These are phyloP conservation scores for Debaryomyces psychrophilus DNA, from an alignment of 1,139 yeast genomes.

Conservation along the genomic window DNA sequence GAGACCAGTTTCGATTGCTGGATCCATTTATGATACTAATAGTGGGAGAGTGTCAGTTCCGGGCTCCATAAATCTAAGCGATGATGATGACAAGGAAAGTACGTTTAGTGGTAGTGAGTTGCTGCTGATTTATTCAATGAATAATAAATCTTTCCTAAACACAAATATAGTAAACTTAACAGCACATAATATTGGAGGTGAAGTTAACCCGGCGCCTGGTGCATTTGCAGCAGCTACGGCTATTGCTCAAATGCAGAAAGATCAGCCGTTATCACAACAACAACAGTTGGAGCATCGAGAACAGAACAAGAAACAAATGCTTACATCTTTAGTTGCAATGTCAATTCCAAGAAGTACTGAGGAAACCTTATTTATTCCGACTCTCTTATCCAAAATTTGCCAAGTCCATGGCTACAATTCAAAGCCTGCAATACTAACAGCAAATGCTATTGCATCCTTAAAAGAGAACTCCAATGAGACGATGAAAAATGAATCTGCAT, in stretches of 20 bases:
- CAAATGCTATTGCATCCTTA: constrained; percentile 67
- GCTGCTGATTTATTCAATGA: constrained; percentile 17
- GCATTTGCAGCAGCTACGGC: constrained; percentile 77
- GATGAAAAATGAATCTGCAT: constrained; percentile 13
- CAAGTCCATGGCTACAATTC: constrained; percentile 72
- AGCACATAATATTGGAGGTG: constrained; percentile 31
- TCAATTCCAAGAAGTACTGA: constrained; percentile 78
- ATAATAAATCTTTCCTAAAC: constrained; percentile 14
- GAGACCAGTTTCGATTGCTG: constrained; percentile 65
- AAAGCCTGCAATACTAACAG: constrained; percentile 66
- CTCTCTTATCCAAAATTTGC: constrained; percentile 66
- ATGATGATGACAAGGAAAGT: constrained; percentile 48
- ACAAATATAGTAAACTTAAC: constrained; percentile 15
- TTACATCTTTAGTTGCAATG: constrained; percentile 70
- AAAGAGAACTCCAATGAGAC: constrained; percentile 47
- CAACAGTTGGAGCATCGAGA: constrained; percentile 30
- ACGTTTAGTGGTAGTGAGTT: constrained; percentile 35
- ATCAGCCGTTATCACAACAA: constrained; percentile 24
- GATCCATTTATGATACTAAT: constrained; percentile 47
- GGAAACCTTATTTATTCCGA: constrained; percentile 74
- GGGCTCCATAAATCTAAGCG: constrained; percentile 49
- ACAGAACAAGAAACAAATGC: constrained; percentile 49
- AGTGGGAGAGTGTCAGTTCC: constrained; percentile 33
- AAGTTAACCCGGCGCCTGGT: constrained; percentile 73
- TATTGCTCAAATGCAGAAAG: constrained; percentile 55